Evolutionary conservation across 2,329 filamentous ascomycete species (phyloP).

Genomic region (Diatrype stigma): DNA sequence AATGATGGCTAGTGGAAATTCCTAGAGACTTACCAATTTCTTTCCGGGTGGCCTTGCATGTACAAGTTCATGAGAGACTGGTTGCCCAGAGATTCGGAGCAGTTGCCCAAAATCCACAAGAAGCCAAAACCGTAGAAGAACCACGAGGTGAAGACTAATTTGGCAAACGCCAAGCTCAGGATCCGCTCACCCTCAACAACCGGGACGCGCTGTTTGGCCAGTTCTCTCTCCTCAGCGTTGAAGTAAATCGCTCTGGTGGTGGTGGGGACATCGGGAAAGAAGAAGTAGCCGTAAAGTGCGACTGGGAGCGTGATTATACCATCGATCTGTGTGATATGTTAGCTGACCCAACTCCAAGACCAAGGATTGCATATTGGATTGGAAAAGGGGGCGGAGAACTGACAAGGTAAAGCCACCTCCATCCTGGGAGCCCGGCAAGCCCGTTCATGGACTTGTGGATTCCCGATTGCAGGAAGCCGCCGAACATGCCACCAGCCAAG

Average conservation of each 20-base stretch:
- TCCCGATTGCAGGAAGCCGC: constrained; percentile 51
- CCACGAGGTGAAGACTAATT: constrained; percentile 1
- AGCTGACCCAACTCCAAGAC: constrained; percentile 26
- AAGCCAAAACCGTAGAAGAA: constrained; percentile 7
- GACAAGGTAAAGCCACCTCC: constrained; percentile 41
- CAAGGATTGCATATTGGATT: no score
- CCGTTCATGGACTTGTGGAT: constrained; percentile 37
- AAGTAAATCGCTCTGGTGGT: constrained; percentile 33
- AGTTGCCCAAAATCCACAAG: constrained; percentile 6
- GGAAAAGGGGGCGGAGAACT: constrained; percentile 10
- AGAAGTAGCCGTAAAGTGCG: constrained; percentile 45
- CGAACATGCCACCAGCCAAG: constrained; percentile 56
- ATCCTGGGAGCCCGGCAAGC: constrained; percentile 41
- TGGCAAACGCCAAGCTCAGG: not conserved
- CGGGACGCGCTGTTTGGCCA: not conserved
- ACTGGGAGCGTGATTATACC: constrained; percentile 50
- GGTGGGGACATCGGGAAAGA: constrained; percentile 46
- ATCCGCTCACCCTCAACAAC: not conserved
- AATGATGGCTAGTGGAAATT: no score
- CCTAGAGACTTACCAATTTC: constrained; percentile 2
- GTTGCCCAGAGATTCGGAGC: constrained; percentile 6
- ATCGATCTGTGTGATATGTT: constrained; percentile 1
- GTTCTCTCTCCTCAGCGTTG: constrained; percentile 11
- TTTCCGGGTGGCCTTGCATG: constrained; percentile 4
- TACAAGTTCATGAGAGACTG: constrained; percentile 7